Conservation (phyloP, 1,284 basidiomycete genomes). For the Rhodotorula sp. region DNA sequence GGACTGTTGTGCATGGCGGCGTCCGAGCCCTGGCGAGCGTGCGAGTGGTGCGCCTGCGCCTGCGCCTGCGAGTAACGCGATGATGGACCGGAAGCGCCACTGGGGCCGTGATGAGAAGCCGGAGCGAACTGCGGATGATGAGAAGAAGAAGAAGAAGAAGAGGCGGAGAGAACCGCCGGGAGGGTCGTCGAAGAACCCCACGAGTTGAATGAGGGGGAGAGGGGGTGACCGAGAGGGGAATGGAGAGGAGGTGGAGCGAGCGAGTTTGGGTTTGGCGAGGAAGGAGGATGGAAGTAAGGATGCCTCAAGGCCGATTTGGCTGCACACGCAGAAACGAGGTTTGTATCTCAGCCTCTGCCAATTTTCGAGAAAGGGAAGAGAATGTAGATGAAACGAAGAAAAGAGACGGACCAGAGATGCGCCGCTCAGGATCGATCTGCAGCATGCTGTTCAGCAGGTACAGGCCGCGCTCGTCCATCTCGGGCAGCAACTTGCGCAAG, state of each 20-base stretch:
- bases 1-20: conserved; percentile 2
- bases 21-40: not conserved
- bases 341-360: not conserved
- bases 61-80: not conserved
- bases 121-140: not conserved
- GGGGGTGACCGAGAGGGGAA: conserved; percentile 6
- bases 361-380: no score
- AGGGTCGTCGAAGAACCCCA: conserved; percentile 17
- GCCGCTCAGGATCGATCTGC: conserved; percentile 86
- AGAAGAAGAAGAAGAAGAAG: not conserved
- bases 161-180: not conserved
- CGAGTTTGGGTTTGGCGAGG: conserved; percentile 1
- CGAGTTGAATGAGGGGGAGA: not conserved
- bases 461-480: conserved; percentile 61
- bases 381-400: not conserved
- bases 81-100: no score
- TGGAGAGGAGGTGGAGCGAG: not conserved
- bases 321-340: not conserved
- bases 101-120: not conserved
- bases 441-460: conserved; percentile 78
- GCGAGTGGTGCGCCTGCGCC: conserved; percentile 2
- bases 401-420: conserved; percentile 62
- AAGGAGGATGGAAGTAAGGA: conserved; percentile 62
- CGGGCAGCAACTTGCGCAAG: conserved; percentile 65
- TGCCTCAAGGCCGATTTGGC: conserved; percentile 82